These are phyloP conservation scores for Colletotrichum lindemuthianum DNA, from an alignment of 2,329 filamentous ascomycete species.

Conservation along the genomic window DNA sequence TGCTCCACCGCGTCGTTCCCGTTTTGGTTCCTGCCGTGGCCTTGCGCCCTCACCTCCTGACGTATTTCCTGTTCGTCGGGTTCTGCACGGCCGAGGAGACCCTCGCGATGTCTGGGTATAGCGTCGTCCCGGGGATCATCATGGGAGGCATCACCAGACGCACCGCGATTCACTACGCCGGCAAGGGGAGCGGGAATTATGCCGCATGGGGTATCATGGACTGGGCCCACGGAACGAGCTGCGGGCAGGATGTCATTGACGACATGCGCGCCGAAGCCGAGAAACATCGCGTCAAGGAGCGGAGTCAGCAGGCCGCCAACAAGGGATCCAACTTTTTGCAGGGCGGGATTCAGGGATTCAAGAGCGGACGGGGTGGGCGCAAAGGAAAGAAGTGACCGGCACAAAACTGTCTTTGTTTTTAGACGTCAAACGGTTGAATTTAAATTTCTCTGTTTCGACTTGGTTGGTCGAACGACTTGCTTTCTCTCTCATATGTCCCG, in stretches of 20 bases:
- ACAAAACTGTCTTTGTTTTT: neutral
- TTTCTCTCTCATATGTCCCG: conserved; percentile 24
- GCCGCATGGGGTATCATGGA: conserved; percentile 71
- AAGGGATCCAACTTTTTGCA: conserved; percentile 47
- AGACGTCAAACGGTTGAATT: neutral
- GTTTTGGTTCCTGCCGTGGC: conserved; percentile 71
- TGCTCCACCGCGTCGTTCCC: conserved; percentile 72
- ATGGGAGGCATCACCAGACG: conserved; percentile 61
- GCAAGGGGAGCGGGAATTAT: conserved; percentile 67
- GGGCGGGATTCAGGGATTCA: conserved; percentile 40
- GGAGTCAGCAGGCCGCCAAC: conserved; percentile 46
- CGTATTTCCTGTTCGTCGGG: conserved; percentile 72
- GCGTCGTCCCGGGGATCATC: conserved; percentile 62
- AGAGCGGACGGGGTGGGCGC: conserved; percentile 38
- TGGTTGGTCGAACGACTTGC: conserved; percentile 1
- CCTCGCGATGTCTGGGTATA: conserved; percentile 75
- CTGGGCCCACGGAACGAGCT: conserved; percentile 66
- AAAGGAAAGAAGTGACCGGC: conserved; percentile 37
- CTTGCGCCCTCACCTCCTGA: conserved; percentile 78
- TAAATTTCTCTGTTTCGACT: neutral
- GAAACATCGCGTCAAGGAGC: conserved; percentile 62
- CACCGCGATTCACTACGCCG: conserved; percentile 64
- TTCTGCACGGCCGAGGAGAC: conserved; percentile 74
- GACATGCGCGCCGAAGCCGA: conserved; percentile 66
- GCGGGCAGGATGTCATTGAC: conserved; percentile 62